These are phyloP conservation scores for Verticillium dahliae DNA, from an alignment of 2,329 filamentous ascomycete genomes.

Conservation along the genomic window DNA sequence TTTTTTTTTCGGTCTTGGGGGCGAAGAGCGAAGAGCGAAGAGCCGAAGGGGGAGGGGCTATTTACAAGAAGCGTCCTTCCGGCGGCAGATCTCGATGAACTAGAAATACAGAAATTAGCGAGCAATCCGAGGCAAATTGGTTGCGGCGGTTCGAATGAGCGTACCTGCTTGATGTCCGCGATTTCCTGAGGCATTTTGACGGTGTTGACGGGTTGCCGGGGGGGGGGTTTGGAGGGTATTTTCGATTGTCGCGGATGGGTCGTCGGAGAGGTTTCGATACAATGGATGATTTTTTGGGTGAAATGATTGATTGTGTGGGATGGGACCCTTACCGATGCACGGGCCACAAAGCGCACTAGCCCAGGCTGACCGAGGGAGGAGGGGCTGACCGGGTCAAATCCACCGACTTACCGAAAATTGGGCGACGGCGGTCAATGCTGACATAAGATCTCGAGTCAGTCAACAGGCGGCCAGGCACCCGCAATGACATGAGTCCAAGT, in stretches of 20 bases:
- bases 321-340: constrained; percentile 8
- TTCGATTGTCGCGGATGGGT: constrained; percentile 5
- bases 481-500: too few species aligned
- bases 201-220: constrained; percentile 21
- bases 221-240: constrained; percentile 7
- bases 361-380: not conserved
- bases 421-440: too few species aligned
- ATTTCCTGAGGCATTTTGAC: constrained; percentile 97
- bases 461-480: too few species aligned
- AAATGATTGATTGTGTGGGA: constrained; percentile 13
- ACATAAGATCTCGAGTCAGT: too few species aligned
- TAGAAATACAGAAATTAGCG: constrained; percentile 33
- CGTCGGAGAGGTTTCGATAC: constrained; percentile 7
- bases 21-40: not conserved
- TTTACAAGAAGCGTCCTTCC: constrained; percentile 93
- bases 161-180: constrained; percentile 88
- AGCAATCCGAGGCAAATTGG: not conserved
- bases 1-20: constrained; percentile 5
- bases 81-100: constrained; percentile 99
- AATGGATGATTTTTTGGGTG: constrained; percentile 11
- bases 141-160: constrained; percentile 12
- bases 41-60: constrained; percentile 21
- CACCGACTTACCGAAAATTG: too few species aligned
- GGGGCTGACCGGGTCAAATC: not conserved
- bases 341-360: constrained; percentile 1